Base-by-base conservation (phyloP, 2,329 filamentous ascomycete species). In the Sporothrix schenckii region DNA sequence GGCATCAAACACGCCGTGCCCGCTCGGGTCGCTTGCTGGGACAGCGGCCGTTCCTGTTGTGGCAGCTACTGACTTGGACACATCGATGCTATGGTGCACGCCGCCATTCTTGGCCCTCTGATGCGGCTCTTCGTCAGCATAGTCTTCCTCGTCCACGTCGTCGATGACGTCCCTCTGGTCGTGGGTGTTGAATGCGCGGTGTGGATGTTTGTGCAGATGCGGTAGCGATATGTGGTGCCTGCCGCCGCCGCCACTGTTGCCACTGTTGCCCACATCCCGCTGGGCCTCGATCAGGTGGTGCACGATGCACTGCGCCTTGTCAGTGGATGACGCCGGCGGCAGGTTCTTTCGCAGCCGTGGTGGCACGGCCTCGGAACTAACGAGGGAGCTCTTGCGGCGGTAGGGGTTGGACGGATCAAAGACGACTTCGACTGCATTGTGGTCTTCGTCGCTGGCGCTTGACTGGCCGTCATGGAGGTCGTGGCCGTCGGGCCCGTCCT, bases 341-440 rank as follows among this genome's bases (percentile, higher is more conserved):
- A 72, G n/a, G 66, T 41, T 78, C 54, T 77, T 75, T 7, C 76
- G 77, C 11, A 81, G 75, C 66, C 80, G 74, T 5, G 82, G 81
- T 9, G 76, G 73, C 19, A 79, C 75, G 2, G 80, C 76, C 41
- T 89, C 87, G 65, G 81, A 80, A 4, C 83, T 77, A 14, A 89
- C 86, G 65, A 91, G 82, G 14, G 88, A 91, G 75, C 87, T 89
- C 80, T 91, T 91, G 71, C 89, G 85, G 27, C 89, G 86, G 75
- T 89, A 88, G 0, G 84, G 83, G 73, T 86, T 89, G 52, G 83
- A 79, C 1, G 85, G 80, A 72, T 91, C 88, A 75, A 91, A 90
- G 27, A 87, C 83, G 66, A 91, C 88, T 81, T 88, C 86, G 65
- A 88, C 81, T 13, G 84, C 79, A 65, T 78, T 80, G 60, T 78